Evolutionary conservation across 192 early-diverging fungal species (phyloP).

Genomic region (Gonapodya sp.): DNA sequence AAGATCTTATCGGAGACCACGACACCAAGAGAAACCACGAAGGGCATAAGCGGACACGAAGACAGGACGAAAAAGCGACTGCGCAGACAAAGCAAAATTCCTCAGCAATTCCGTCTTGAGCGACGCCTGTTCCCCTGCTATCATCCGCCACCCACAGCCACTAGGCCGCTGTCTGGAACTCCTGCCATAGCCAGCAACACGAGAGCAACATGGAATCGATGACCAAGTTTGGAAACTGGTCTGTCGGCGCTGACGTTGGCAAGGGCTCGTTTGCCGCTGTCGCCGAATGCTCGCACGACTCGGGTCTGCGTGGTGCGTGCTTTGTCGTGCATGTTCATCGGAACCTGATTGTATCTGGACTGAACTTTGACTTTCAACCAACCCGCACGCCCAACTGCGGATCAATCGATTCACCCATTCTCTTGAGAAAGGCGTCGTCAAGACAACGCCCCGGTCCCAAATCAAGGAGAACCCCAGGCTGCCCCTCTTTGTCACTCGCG

Average conservation of each 20-base stretch:
- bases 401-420: too few species aligned
- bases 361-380: neutral
- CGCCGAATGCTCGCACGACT: neutral
- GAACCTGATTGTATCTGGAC: neutral
- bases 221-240: neutral
- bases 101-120: too few species aligned
- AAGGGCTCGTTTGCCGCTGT: slow-evolving; percentile 2
- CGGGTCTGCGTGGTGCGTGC: neutral
- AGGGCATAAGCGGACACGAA: too few species aligned
- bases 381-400: too few species aligned
- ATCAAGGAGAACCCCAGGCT: neutral
- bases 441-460: neutral
- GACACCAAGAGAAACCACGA: too few species aligned
- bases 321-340: neutral
- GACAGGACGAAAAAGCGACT: too few species aligned
- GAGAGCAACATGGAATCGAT: neutral
- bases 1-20: too few species aligned
- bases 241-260: neutral
- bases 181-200: too few species aligned
- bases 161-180: too few species aligned
- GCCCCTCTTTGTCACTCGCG: neutral
- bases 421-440: neutral
- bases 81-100: too few species aligned
- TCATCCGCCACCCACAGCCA: too few species aligned
- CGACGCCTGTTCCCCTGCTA: too few species aligned